Evolutionary conservation across 768 basidiomycete genomes (phyloP).

Genomic region (Pleurotus pulmonarius): DNA sequence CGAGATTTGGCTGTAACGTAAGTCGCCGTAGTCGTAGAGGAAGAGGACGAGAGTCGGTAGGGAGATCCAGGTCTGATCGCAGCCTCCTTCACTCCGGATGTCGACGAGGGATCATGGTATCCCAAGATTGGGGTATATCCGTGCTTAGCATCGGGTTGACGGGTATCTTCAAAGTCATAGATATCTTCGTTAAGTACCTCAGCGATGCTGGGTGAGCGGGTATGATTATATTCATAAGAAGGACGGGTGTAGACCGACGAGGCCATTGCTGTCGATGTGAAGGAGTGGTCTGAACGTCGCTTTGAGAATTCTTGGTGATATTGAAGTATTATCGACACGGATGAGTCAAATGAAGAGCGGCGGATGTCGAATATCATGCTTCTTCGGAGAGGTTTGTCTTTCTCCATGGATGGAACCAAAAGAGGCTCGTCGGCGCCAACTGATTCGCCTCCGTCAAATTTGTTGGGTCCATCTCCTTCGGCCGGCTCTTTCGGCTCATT

Average conservation of each 20-base stretch:
- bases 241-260: neutral
- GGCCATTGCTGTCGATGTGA: neutral
- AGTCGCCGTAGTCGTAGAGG: too few species aligned
- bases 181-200: too few species aligned
- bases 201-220: neutral
- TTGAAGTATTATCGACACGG: neutral
- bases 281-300: neutral
- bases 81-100: too few species aligned
- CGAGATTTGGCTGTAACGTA: too few species aligned
- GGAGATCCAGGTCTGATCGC: too few species aligned
- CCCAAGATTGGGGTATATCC: too few species aligned
- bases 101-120: too few species aligned
- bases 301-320: neutral
- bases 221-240: neutral
- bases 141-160: too few species aligned
- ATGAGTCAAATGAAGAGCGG: neutral
- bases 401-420: neutral
- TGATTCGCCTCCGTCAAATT: neutral
- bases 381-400: neutral
- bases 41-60: too few species aligned
- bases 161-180: too few species aligned
- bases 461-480: neutral
- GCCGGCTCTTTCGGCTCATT: neutral
- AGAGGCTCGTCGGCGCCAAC: neutral
- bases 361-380: constrained; percentile 2